Evolutionary conservation across 2,329 filamentous ascomycete genomes (phyloP).

Genomic region (Ophiocordyceps camponoti-floridani): DNA sequence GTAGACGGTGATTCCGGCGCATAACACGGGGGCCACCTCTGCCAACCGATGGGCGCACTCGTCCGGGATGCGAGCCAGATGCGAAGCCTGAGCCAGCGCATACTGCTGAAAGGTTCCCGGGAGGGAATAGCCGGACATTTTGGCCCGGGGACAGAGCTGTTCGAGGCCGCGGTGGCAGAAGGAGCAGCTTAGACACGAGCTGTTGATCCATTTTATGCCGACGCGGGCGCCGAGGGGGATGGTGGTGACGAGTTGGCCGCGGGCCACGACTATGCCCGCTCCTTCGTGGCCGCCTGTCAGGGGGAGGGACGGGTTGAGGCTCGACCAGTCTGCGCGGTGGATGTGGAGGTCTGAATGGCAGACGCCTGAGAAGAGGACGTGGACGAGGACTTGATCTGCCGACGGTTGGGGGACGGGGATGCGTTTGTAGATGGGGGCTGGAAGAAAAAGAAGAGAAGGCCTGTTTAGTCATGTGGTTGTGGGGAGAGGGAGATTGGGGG

Average conservation of each 20-base stretch:
- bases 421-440: constrained; percentile 54
- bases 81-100: constrained; percentile 68
- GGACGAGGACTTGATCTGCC: constrained; percentile 80
- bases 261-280: constrained; percentile 67
- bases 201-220: constrained; percentile 89
- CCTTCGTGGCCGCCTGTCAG: constrained; percentile 70
- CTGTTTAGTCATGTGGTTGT: neutral
- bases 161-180: constrained; percentile 74
- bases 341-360: constrained; percentile 76
- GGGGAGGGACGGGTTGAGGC: constrained; percentile 60
- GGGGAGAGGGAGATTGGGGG: neutral
- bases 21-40: constrained; percentile 62
- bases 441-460: neutral
- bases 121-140: constrained; percentile 79
- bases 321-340: constrained; percentile 85
- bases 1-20: constrained; percentile 77
- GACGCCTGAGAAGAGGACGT: constrained; percentile 79
- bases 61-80: constrained; percentile 69
- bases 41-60: constrained; percentile 54
- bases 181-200: constrained; percentile 64
- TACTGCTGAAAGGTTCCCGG: constrained; percentile 92
- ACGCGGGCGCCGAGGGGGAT: constrained; percentile 69
- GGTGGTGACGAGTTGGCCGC: constrained; percentile 59
- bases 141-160: constrained; percentile 58
- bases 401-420: constrained; percentile 69